phyloP scores from a whole-genome alignment of 2,329 filamentous ascomycete species.

The Cladophialophora psammophila region DNA sequence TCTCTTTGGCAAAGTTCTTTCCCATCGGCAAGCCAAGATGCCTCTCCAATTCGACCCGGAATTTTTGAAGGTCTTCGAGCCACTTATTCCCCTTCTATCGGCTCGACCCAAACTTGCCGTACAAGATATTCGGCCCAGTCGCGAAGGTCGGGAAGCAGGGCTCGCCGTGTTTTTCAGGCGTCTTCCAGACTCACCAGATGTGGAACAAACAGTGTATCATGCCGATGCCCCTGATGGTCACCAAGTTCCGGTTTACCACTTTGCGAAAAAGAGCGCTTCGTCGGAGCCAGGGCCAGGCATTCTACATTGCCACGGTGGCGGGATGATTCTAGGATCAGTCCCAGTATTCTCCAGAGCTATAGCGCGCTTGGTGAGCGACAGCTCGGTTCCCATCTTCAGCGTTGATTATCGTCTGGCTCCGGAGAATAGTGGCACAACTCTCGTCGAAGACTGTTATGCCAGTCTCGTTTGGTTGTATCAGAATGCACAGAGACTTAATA shows the following conservation, averaged over 20 bases:
- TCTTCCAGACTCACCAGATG: too few relatives aligned
- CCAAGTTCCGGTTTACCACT: constrained; percentile 14
- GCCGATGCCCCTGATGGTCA: constrained; percentile 10
- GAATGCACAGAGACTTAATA: constrained; percentile 45
- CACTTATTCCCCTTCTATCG: too few relatives aligned
- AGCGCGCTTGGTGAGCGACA: constrained; percentile 30
- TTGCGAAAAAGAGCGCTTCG: not conserved
- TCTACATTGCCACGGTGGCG: constrained; percentile 42
- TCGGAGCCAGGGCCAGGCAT: constrained; percentile 29
- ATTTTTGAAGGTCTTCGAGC: too few relatives aligned
- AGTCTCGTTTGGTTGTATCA: constrained; percentile 48
- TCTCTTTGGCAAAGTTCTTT: too few relatives aligned
- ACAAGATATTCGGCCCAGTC: too few relatives aligned
- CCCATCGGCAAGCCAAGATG: too few relatives aligned
- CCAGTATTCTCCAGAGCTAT: constrained; percentile 28
- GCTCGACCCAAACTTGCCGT: too few relatives aligned
- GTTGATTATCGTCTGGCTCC: constrained; percentile 43
- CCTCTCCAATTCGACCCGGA: too few relatives aligned
- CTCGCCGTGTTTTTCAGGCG: too few relatives aligned
- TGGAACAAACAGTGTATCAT: constrained; percentile 10
- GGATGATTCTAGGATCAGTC: constrained; percentile 37
- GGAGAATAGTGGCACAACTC: constrained; percentile 39
- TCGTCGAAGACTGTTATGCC: constrained; percentile 41
- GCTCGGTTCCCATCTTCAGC: constrained; percentile 39
- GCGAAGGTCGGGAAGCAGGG: too few relatives aligned